phyloP scores from a whole-genome alignment of 768 basidiomycete species.

The Lactifluus subvellereus region DNA sequence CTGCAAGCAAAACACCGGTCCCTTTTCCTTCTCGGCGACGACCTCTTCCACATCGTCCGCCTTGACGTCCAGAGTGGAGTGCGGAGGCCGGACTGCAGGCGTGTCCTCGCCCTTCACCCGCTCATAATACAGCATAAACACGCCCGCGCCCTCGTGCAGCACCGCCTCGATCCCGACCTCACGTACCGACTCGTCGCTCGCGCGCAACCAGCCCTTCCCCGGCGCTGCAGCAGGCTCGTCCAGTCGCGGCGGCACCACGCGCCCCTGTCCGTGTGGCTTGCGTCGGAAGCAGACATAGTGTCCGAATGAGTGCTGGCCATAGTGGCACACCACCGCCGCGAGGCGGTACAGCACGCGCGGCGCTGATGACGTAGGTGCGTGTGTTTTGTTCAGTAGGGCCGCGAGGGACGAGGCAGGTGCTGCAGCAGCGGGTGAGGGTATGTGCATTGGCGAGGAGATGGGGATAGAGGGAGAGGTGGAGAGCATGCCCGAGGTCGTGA shows the following conservation, averaged over 20 bases:
- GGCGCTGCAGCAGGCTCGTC: slow-evolving; percentile 37
- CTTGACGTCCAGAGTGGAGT: slow-evolving; percentile 37
- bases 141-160: slow-evolving; percentile 65
- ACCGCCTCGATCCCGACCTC: slow-evolving; percentile 74
- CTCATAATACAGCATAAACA: slow-evolving; percentile 96
- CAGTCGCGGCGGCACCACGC: slow-evolving; percentile 37
- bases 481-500: slow-evolving; percentile 75
- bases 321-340: slow-evolving; percentile 84
- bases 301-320: slow-evolving; percentile 86
- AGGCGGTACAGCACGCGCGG: slow-evolving; percentile 75
- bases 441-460: slow-evolving; percentile 49
- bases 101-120: slow-evolving; percentile 35
- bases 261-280: slow-evolving; percentile 54
- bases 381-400: neutral
- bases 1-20: neutral
- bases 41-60: slow-evolving; percentile 48
- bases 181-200: slow-evolving; percentile 78
- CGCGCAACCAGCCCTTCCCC: slow-evolving; percentile 77
- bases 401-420: slow-evolving; percentile 30
- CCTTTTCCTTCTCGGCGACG: slow-evolving; percentile 44
- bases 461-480: slow-evolving; percentile 63
- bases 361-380: neutral
- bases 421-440: slow-evolving; percentile 54
- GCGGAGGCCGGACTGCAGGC: neutral
- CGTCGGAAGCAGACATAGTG: slow-evolving; percentile 92